A percentile compares a stretch with the other conserved stretches of the same genome.
phyloP scores from a whole-genome alignment of 1,284 basidiomycete genomes.

The Cryptococcus amylolentus region DNA sequence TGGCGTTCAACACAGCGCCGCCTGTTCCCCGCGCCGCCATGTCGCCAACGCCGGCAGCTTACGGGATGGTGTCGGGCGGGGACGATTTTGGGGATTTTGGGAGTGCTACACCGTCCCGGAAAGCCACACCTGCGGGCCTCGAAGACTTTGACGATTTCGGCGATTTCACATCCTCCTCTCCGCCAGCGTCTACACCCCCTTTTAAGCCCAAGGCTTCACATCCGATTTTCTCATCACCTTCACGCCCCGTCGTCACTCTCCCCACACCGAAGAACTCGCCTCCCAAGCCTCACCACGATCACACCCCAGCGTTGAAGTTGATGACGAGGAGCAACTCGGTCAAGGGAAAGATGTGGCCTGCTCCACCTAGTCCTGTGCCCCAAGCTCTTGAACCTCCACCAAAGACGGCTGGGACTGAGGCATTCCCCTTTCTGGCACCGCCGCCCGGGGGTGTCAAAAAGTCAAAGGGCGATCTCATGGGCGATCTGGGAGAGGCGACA shows the following conservation, averaged over 20 bases:
- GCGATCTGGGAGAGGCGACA: neutral
- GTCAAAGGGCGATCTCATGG: neutral
- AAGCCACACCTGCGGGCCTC: neutral
- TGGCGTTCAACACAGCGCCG: too few relatives aligned
- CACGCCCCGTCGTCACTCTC: neutral
- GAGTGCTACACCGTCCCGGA: neutral
- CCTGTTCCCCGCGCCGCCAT: too few relatives aligned
- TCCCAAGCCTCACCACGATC: slow-evolving; percentile 19
- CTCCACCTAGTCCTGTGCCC: slow-evolving; percentile 29
- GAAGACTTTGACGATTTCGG: slow-evolving; percentile 26
- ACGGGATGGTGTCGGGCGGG: too few relatives aligned
- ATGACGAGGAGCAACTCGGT: slow-evolving; percentile 19
- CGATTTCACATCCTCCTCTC: slow-evolving; percentile 22
- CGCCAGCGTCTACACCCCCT: neutral
- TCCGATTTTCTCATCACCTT: neutral
- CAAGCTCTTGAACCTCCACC: slow-evolving; percentile 30
- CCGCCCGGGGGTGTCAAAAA: slow-evolving; percentile 10
- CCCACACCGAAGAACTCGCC: slow-evolving; percentile 7
- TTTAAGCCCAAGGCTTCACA: neutral
- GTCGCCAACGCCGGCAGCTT: too few relatives aligned
- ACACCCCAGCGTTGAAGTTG: slow-evolving; percentile 27
- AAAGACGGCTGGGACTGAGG: slow-evolving; percentile 1
- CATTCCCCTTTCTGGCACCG: slow-evolving; percentile 33
- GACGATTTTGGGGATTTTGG: slow-evolving; percentile 13
- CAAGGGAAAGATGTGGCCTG: slow-evolving; percentile 35